A percentile compares a stretch with the other conserved stretches of the same genome.
Conservation (phyloP, 129 eudicot species). For the Centrapalus pauciflorus region DNA sequence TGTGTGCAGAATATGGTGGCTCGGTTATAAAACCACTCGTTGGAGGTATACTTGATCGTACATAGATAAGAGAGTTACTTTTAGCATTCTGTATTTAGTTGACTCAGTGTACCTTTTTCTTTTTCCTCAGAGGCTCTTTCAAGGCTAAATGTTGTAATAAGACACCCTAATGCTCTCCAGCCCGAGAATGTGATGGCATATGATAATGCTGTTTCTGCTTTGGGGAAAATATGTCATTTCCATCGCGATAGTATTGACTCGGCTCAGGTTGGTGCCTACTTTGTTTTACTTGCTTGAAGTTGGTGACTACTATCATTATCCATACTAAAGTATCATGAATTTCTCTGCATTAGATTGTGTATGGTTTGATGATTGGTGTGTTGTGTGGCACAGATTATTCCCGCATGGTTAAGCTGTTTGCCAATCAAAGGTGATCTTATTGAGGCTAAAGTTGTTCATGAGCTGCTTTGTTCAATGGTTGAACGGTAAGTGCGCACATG, state of each 20-base stretch:
- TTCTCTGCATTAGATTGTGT: neutral
- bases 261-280: constrained; percentile 53
- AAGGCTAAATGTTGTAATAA: constrained; percentile 84
- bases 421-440: constrained; percentile 91
- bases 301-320: neutral
- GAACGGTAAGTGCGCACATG: constrained; percentile 69
- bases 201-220: constrained; percentile 96
- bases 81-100: neutral
- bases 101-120: constrained; percentile 1
- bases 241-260: constrained; percentile 95
- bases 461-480: constrained; percentile 97
- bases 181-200: constrained; percentile 91
- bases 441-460: constrained; percentile 98
- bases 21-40: constrained; percentile 84
- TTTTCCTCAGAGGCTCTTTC: constrained; percentile 87
- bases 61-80: neutral
- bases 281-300: neutral
- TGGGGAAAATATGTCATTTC: constrained; percentile 92
- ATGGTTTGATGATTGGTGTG: constrained; percentile 12
- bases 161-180: constrained; percentile 72
- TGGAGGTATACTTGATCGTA: constrained; percentile 50
- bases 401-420: constrained; percentile 96
- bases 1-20: constrained; percentile 98
- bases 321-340: neutral
- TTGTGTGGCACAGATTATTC: constrained; percentile 64